Evolutionary conservation across 164 flowering plant species (phyloP), one percentile per base, ranked within the genome.

Genomic region (Amborella trichopoda): DNA sequence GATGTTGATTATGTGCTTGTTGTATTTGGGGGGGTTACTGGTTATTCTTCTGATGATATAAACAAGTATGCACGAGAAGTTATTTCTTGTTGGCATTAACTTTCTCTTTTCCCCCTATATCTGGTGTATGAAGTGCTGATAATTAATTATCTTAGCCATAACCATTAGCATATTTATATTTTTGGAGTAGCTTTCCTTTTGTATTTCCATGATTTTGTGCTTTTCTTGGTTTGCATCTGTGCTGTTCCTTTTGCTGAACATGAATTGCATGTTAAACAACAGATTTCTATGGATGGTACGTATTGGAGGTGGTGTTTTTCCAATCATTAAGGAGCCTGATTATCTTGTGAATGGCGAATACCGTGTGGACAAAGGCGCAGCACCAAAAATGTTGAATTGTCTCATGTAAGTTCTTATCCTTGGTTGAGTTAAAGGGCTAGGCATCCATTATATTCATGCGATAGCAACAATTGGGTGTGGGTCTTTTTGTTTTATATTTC

Each of bases 241-340:
- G 50, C 3, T 2, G 17, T 24, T 59, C 43, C 26, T 33, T 45
- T 48, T n/a, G n/a, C n/a, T n/a, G n/a, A n/a, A n/a, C n/a, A n/a
- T n/a, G n/a, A n/a, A n/a, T n/a, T n/a, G n/a, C n/a, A n/a, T n/a
- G n/a, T 30, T 30, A 6, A 30, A 30, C 54, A 1, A 46, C 52
- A 93, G 96, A 58, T 93, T 93, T 71, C 59, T 93, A 63, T 93
- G 99, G 99, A 93, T 93, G 99, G 99, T 88, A 63, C 81, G 99
- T 55, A 93, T 93, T 74, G 99, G 99, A 52, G 99, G 99, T 26
- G 95, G 95, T 41, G 99, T 93, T 37, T 93, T 84, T 46, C 99
- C 99, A 48, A 86, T 84, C 48, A 93, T 93, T 52, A 93, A 88
- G 74, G 99, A 93, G 68, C 94, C 95, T 40, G 99, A 93, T 63